phyloP scores from a whole-genome alignment of 257 asterid genomes.

The Oldenlandia corymbosa region DNA sequence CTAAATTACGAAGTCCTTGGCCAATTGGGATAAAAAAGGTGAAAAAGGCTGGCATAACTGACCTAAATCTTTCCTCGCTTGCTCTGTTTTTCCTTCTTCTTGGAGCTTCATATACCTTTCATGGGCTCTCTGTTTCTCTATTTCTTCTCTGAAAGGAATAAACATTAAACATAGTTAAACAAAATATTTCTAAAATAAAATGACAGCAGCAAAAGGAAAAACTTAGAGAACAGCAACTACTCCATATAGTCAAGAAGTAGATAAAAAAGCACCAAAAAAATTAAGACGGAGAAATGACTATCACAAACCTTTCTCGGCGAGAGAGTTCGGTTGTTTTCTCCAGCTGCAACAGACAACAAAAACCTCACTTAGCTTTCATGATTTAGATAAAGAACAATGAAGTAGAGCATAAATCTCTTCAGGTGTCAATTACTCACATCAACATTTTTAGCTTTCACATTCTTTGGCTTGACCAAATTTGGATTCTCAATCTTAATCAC shows the following conservation, averaged over 20 bases:
- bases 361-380: neutral
- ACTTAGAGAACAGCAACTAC: neutral
- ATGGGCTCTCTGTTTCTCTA: conserved; percentile 85
- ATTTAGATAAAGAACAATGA: neutral
- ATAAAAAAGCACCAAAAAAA: neutral
- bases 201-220: neutral
- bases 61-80: conserved; percentile 93
- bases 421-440: conserved; percentile 45
- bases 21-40: too few relatives aligned
- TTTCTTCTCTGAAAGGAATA: conserved; percentile 68
- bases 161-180: neutral
- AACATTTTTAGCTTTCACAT: conserved; percentile 72
- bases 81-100: conserved; percentile 97
- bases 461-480: conserved; percentile 71
- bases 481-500: conserved; percentile 81
- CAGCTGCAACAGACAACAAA: conserved; percentile 38
- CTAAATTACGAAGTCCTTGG: too few relatives aligned
- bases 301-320: conserved; percentile 75
- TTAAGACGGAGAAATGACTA: neutral
- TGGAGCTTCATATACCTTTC: conserved; percentile 96
- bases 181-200: neutral
- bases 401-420: neutral
- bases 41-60: neutral
- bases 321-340: conserved; percentile 94
- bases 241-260: neutral